phyloP scores from a whole-genome alignment of 768 basidiomycete species.

The Chiua virens region DNA sequence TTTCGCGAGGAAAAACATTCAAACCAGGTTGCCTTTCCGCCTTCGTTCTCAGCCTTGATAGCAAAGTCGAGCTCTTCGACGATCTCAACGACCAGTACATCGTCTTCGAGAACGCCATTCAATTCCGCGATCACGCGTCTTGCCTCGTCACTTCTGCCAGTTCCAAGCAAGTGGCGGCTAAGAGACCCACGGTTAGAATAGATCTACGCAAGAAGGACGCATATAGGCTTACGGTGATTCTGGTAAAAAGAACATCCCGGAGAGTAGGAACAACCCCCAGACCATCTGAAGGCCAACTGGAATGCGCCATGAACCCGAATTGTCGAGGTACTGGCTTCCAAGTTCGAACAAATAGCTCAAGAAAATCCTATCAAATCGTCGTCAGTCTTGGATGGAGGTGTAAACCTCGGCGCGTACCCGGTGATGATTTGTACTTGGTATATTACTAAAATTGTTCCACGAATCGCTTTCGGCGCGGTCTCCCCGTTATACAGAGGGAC shows the following conservation, averaged over 20 bases:
- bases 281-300: slow-evolving; percentile 74
- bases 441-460: slow-evolving; percentile 69
- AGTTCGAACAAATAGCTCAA: slow-evolving; percentile 71
- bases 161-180: slow-evolving; percentile 71
- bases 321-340: slow-evolving; percentile 54
- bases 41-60: slow-evolving; percentile 73
- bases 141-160: slow-evolving; percentile 52
- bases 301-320: slow-evolving; percentile 69
- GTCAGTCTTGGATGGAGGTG: neutral
- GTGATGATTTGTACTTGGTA: slow-evolving; percentile 79
- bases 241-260: slow-evolving; percentile 73
- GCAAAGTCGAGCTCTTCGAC: slow-evolving; percentile 65
- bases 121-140: slow-evolving; percentile 61
- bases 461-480: slow-evolving; percentile 70
- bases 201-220: neutral
- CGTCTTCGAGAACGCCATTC: slow-evolving; percentile 60
- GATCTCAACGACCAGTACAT: slow-evolving; percentile 56
- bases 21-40: slow-evolving; percentile 75
- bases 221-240: slow-evolving; percentile 63
- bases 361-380: slow-evolving; percentile 51
- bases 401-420: slow-evolving; percentile 43
- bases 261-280: slow-evolving; percentile 66
- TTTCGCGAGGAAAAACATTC: slow-evolving; percentile 76
- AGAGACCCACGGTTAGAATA: neutral
- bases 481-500: slow-evolving; percentile 78